phyloP scores from a whole-genome alignment of 2,329 filamentous ascomycete genomes.

The Colletotrichum higginsianum region DNA sequence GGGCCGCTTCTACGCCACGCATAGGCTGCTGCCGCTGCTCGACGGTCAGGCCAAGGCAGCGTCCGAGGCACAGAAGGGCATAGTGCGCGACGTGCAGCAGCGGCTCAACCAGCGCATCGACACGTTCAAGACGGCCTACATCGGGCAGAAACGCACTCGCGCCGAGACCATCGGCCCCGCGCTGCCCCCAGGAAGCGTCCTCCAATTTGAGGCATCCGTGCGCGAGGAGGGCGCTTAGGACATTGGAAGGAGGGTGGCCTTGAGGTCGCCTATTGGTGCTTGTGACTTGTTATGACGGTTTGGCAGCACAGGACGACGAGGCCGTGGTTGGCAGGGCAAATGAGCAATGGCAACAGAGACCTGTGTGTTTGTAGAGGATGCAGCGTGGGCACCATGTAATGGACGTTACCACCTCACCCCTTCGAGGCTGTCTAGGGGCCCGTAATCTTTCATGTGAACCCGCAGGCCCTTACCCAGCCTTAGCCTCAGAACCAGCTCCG shows the following conservation, averaged over 20 bases:
- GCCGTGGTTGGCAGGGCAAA: not conserved
- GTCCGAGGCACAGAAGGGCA: conserved; percentile 55
- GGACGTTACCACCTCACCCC: not conserved
- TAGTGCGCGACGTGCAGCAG: conserved; percentile 60
- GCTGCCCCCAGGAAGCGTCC: conserved; percentile 52
- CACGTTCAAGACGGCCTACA: conserved; percentile 56
- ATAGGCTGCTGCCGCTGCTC: conserved; percentile 66
- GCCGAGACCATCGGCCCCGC: conserved; percentile 60
- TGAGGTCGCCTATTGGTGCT: not conserved
- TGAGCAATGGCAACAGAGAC: not conserved
- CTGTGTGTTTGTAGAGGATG: not conserved
- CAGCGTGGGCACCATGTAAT: not conserved
- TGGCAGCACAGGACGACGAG: not conserved
- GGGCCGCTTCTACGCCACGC: conserved; percentile 73
- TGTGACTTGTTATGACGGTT: not conserved
- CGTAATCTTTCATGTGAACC: not conserved
- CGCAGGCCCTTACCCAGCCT: not conserved
- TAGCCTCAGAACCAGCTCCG: not conserved
- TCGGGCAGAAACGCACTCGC: conserved; percentile 59
- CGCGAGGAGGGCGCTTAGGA: conserved; percentile 49
- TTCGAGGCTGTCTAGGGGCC: not conserved
- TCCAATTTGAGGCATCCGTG: conserved; percentile 52
- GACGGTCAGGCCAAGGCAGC: conserved; percentile 49
- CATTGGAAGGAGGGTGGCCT: not conserved
- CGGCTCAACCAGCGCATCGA: conserved; percentile 69